Conservation (phyloP, 805 yeast genomes). For the Kodamaea kakaduensis region DNA sequence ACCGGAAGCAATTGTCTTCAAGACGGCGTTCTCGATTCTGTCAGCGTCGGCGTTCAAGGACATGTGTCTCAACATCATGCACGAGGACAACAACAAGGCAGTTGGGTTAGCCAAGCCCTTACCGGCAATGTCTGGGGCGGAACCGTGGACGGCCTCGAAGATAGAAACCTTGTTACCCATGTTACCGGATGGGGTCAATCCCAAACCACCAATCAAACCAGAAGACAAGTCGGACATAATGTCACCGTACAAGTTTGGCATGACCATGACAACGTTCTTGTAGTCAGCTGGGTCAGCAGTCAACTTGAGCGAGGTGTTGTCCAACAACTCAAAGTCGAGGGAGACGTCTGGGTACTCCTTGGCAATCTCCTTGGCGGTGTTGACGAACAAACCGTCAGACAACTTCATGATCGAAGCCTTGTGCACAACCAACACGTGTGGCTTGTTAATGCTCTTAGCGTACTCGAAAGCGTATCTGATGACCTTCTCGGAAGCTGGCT, state of each 20-base stretch:
- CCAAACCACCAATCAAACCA: slow-evolving; percentile 97
- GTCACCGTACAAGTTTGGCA: slow-evolving; percentile 99
- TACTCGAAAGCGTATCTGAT: slow-evolving; percentile 96
- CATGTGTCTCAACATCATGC: slow-evolving; percentile 99
- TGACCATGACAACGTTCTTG: slow-evolving; percentile 88
- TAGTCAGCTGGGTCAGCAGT: slow-evolving; percentile 86
- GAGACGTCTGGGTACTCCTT: slow-evolving; percentile 89
- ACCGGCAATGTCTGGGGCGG: slow-evolving; percentile 99
- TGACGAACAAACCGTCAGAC: slow-evolving; percentile 94
- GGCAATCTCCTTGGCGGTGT: slow-evolving; percentile 84
- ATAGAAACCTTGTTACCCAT: slow-evolving; percentile 98
- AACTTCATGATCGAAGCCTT: slow-evolving; percentile 98
- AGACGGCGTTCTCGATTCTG: slow-evolving; percentile 83
- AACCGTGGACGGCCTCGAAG: slow-evolving; percentile 99
- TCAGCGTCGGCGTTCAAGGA: slow-evolving; percentile 77
- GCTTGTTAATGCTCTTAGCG: slow-evolving; percentile 83
- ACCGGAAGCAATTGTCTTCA: slow-evolving; percentile 89
- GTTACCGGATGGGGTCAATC: slow-evolving; percentile 98
- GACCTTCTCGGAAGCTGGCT: slow-evolving; percentile 93
- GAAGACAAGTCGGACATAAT: slow-evolving; percentile 97
- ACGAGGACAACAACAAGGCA: slow-evolving; percentile 89
- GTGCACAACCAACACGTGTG: slow-evolving; percentile 91
- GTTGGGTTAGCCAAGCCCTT: slow-evolving; percentile 99
- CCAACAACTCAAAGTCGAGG: slow-evolving; percentile 83
- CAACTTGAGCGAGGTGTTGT: slow-evolving; percentile 89